Base-by-base conservation (phyloP, 129 eudicot genomes). In the Cynara cardunculus region DNA sequence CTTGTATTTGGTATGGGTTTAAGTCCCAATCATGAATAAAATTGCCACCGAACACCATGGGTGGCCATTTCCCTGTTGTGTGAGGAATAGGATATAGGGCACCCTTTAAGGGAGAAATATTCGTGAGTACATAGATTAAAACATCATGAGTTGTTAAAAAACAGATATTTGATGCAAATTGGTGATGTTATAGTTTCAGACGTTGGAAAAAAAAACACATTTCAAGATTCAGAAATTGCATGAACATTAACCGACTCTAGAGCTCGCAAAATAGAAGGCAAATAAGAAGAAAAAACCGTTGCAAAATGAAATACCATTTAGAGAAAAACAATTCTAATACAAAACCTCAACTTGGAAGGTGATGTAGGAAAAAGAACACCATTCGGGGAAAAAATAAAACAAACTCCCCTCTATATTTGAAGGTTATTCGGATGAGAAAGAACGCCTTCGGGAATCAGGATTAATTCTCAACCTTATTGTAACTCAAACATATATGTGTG, bases 361-460 rank as follows among this genome's bases (percentile, higher is more conserved):
- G 61, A 14, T 46, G 19, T 46, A 14, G 56, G 18, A 44, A 44
- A 4, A 44, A 44, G 2, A 28, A 12, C 0, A 39, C 18, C 56
- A 44, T 44, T 44, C 12, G 56, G 14, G 44, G 78, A 69, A 16
- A 28, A 61, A 30, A 30, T 2, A 27, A 72, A 62, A 65, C 76
- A 65, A 72, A 44, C 24, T 37, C 56, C 59, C 65, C 79, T 16
- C 41, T 53, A 59, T 12, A 30, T 69, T 66, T 27, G 9, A 72
- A 61, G 7, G 82, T 81, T 81, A 85, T 85, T 85, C 67, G 6
- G 74, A 85, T 39, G 76, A 35, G 69, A 70, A 84, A 83, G 78
- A 49, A 67, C 56, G 62, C 78, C 69, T 49, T 16, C 9, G 25
- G 39, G 72, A 41, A 46, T 46, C 19, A 46, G 61, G 21, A 65